Percentiles rank a stretch among this genome's conserved stretches.
Evolutionary conservation across 192 early-diverging fungal species (phyloP).

Genomic region (Gamsiella multidivaricata): DNA sequence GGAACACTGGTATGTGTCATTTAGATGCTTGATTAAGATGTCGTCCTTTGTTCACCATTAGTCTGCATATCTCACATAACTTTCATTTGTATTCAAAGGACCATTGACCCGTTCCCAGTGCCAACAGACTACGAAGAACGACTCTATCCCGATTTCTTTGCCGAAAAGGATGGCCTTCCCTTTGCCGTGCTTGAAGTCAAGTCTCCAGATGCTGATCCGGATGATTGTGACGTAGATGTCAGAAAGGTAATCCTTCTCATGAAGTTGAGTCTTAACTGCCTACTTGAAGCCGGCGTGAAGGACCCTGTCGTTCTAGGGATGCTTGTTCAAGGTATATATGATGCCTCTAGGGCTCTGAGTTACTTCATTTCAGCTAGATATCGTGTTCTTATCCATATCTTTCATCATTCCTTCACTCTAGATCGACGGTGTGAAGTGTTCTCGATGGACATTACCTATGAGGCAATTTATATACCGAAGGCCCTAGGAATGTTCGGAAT

Average conservation of each 20-base stretch:
- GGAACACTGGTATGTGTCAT: constrained; percentile 8
- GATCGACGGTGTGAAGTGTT: constrained; percentile 15
- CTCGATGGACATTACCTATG: constrained; percentile 16
- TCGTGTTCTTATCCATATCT: neutral
- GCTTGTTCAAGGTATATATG: constrained; percentile 11
- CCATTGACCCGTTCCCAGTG: constrained; percentile 20
- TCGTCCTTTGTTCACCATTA: neutral
- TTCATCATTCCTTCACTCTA: constrained; percentile 5
- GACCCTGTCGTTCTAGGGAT: constrained; percentile 12
- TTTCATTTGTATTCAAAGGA: constrained; percentile 16
- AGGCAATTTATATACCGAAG: constrained; percentile 16
- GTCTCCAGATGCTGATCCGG: constrained; percentile 14
- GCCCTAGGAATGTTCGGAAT: constrained; percentile 7
- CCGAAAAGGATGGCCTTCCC: constrained; percentile 17
- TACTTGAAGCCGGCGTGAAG: constrained; percentile 10
- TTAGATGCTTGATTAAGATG: neutral
- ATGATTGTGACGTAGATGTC: constrained; percentile 10
- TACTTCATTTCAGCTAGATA: neutral
- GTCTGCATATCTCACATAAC: neutral
- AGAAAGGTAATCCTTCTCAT: constrained; percentile 14
- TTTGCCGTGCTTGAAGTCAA: constrained; percentile 12
- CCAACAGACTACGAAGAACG: constrained; percentile 14
- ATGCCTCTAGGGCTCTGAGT: neutral
- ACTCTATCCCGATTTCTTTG: constrained; percentile 13
- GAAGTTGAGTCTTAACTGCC: constrained; percentile 6